phyloP scores from a whole-genome alignment of 306 rosid species.

The Cicer chorassanicum region DNA sequence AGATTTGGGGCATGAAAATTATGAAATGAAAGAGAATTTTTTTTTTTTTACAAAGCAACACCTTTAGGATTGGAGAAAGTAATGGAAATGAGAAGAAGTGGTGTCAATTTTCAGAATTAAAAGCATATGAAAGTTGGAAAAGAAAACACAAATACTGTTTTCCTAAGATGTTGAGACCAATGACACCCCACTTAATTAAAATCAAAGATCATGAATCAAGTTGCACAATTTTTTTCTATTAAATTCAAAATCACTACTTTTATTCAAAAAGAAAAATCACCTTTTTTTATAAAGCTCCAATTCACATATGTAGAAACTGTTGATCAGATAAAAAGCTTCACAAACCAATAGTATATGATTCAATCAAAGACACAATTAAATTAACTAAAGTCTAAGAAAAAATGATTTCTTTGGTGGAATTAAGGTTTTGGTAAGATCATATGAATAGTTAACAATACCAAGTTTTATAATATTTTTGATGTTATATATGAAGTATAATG shows the following conservation, averaged over 20 bases:
- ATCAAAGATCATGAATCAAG: constrained; percentile 39
- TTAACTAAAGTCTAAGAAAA: background rate
- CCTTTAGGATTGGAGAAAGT: background rate
- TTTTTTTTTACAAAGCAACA: background rate
- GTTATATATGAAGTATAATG: background rate
- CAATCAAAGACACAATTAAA: constrained; percentile 41
- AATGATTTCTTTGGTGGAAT: constrained; percentile 10
- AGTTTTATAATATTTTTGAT: no score
- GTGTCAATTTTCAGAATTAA: constrained; percentile 35
- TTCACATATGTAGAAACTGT: constrained; percentile 26
- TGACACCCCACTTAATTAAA: constrained; percentile 45
- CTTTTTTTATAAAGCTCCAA: constrained; percentile 40
- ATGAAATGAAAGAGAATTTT: background rate
- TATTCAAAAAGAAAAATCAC: constrained; percentile 34
- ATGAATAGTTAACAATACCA: background rate
- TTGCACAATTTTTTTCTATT: constrained; percentile 7
- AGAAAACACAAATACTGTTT: constrained; percentile 26
- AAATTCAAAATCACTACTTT: constrained; percentile 46
- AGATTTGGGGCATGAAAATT: constrained; percentile 4
- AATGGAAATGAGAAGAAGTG: constrained; percentile 4
- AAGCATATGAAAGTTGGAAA: constrained; percentile 40
- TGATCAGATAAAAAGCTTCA: constrained; percentile 45
- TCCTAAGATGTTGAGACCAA: constrained; percentile 28
- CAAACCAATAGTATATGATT: constrained; percentile 30
- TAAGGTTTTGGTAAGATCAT: background rate